Percentiles rank a stretch among this genome's conserved stretches.
Evolutionary conservation across 2,329 filamentous ascomycete genomes (phyloP).

Genomic region (Sodiomyces alkalinus): DNA sequence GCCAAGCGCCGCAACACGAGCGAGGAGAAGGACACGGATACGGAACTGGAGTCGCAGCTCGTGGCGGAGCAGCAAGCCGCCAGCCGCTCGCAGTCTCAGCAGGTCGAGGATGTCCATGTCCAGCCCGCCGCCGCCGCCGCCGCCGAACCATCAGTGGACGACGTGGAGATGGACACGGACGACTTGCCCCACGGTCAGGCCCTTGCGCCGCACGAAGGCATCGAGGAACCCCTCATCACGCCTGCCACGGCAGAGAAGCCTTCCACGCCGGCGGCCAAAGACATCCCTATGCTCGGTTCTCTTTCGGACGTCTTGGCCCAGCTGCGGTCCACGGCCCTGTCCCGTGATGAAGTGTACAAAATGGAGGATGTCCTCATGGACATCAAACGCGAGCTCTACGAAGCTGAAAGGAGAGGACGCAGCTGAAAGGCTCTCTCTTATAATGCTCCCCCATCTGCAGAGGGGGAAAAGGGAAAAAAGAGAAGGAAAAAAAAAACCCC

Average conservation of each 20-base stretch:
- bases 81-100: constrained; percentile 15
- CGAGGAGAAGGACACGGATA: constrained; percentile 17
- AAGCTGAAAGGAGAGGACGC: too few relatives aligned
- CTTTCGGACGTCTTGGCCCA: constrained; percentile 42
- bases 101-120: constrained; percentile 8
- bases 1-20: not conserved
- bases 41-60: constrained; percentile 25
- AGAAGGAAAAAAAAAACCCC: not conserved
- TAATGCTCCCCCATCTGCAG: too few relatives aligned
- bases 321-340: constrained; percentile 43
- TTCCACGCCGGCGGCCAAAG: too few relatives aligned
- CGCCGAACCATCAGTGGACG: constrained; percentile 11
- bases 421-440: too few relatives aligned
- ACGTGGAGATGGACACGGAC: not conserved
- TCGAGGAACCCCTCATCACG: too few relatives aligned
- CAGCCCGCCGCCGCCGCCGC: constrained; percentile 1
- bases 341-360: constrained; percentile 49
- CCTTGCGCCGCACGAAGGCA: not conserved
- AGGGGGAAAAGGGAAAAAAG: constrained; percentile 28
- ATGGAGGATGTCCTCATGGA: constrained; percentile 71
- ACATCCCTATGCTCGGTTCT: constrained; percentile 32
- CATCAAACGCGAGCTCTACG: constrained; percentile 57
- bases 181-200: not conserved
- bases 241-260: constrained; percentile 16
- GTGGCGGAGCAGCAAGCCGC: constrained; percentile 24